Evolutionary conservation across 805 yeast species (phyloP).

Genomic region (Lachancea thermotolerans): DNA sequence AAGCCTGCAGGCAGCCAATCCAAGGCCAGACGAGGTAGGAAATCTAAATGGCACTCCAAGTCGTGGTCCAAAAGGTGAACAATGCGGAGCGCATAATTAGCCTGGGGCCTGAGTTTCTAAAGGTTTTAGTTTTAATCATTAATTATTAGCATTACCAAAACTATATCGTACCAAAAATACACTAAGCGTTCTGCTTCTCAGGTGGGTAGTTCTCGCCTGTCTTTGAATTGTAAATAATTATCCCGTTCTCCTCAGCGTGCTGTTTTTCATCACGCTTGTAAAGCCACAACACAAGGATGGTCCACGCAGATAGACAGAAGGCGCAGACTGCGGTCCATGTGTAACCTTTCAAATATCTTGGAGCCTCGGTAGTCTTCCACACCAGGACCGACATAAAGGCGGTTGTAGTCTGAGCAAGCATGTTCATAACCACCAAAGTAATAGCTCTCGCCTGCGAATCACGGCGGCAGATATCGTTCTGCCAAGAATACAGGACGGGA

Average conservation of each 20-base stretch:
- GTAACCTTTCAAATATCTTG: slow-evolving; percentile 48
- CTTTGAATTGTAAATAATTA: slow-evolving; percentile 25
- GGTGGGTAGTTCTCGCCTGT: slow-evolving; percentile 9
- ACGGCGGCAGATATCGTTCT: slow-evolving; percentile 48
- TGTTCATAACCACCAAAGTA: slow-evolving; percentile 45
- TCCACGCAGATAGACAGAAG: slow-evolving; percentile 23
- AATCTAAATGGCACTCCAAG: slow-evolving; percentile 2
- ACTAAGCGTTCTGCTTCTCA: slow-evolving; percentile 4
- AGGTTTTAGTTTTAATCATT: too few species aligned
- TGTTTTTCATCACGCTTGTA: slow-evolving; percentile 37
- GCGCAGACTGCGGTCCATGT: slow-evolving; percentile 37
- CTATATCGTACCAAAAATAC: not conserved
- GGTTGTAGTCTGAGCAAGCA: slow-evolving; percentile 46
- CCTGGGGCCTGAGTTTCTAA: too few species aligned
- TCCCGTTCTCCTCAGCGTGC: slow-evolving; percentile 35
- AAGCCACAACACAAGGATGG: slow-evolving; percentile 27
- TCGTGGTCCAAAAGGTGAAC: slow-evolving; percentile 2
- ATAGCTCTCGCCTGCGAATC: slow-evolving; percentile 49
- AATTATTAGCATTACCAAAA: too few species aligned
- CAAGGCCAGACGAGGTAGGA: slow-evolving; percentile 3
- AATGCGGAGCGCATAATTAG: too few species aligned
- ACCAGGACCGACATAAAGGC: slow-evolving; percentile 46
- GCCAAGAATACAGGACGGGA: slow-evolving; percentile 53
- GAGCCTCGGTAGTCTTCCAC: slow-evolving; percentile 46
- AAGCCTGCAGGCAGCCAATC: slow-evolving; percentile 2